Conservation (phyloP, 352 stramenopile genomes). For the Pythium coloratum region DNA sequence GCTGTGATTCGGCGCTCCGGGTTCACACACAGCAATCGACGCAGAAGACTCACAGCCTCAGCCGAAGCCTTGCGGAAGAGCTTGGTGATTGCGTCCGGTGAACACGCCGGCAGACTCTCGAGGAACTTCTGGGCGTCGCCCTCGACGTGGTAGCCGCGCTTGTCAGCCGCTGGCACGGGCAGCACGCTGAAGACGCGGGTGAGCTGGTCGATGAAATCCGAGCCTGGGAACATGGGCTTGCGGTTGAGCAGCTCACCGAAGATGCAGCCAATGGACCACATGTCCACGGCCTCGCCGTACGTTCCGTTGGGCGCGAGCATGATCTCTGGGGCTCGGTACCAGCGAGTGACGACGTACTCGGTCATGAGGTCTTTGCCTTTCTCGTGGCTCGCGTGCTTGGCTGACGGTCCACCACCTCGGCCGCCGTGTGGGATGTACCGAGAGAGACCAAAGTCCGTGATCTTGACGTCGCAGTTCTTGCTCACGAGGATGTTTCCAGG, state of each 20-base stretch:
- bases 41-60: slow-evolving; percentile 68
- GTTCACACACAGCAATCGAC: slow-evolving; percentile 86
- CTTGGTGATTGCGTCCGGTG: slow-evolving; percentile 66
- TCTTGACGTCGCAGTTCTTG: slow-evolving; percentile 86
- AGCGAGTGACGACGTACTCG: slow-evolving; percentile 85
- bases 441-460: slow-evolving; percentile 83
- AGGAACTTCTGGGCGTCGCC: slow-evolving; percentile 78
- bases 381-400: slow-evolving; percentile 33
- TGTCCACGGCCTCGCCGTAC: slow-evolving; percentile 82
- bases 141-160: slow-evolving; percentile 74
- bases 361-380: slow-evolving; percentile 76
- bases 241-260: slow-evolving; percentile 91
- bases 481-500: slow-evolving; percentile 85
- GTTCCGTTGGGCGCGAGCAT: slow-evolving; percentile 78
- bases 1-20: slow-evolving; percentile 87
- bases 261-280: slow-evolving; percentile 92
- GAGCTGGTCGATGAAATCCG: slow-evolving; percentile 83
- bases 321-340: slow-evolving; percentile 84
- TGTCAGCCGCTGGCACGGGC: slow-evolving; percentile 66
- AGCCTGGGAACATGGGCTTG: slow-evolving; percentile 70
- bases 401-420: slow-evolving; percentile 2
- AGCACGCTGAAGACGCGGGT: slow-evolving; percentile 74
- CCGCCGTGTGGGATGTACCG: slow-evolving; percentile 59
- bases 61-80: slow-evolving; percentile 64
- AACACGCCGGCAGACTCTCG: slow-evolving; percentile 68